phyloP scores from a whole-genome alignment of 352 stramenopile species.

The Phytophthora europaea region DNA sequence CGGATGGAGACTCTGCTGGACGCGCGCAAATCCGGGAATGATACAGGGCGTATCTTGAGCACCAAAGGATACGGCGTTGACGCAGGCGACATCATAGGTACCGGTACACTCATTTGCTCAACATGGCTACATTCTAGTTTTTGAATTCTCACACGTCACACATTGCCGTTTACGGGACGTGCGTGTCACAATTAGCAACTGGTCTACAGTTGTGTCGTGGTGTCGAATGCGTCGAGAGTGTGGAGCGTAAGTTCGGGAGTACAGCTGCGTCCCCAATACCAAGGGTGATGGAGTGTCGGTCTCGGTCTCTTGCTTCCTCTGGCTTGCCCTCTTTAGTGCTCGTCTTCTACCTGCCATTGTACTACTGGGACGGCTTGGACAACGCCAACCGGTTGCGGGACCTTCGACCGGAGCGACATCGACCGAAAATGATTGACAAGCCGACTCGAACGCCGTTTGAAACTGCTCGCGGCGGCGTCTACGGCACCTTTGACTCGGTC shows the following conservation, averaged over 20 bases:
- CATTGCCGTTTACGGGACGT: background rate
- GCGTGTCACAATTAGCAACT: constrained; percentile 9
- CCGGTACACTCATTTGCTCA: constrained; percentile 26
- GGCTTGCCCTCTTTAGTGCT: constrained; percentile 7
- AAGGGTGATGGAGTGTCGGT: constrained; percentile 14
- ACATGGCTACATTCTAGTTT: constrained; percentile 2
- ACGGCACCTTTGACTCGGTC: constrained; percentile 19
- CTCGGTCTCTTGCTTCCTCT: constrained; percentile 16
- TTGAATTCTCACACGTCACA: constrained; percentile 5
- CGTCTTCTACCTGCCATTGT: constrained; percentile 17
- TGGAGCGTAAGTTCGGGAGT: constrained; percentile 10
- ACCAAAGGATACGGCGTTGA: background rate
- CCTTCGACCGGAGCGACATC: constrained; percentile 2
- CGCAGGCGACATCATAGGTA: background rate
- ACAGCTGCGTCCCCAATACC: background rate
- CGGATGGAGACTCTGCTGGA: constrained; percentile 10
- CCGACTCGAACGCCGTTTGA: constrained; percentile 1
- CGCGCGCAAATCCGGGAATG: constrained; percentile 19
- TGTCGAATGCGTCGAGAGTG: constrained; percentile 21
- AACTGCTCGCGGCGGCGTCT: background rate
- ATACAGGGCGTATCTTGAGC: constrained; percentile 12
- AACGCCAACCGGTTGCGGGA: constrained; percentile 7
- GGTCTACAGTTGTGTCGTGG: constrained; percentile 6
- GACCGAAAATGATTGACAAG: constrained; percentile 17
- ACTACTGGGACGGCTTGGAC: constrained; percentile 19